Evolutionary conservation across 148 eudicot species (phyloP).

Genomic region (Silene latifolia): DNA sequence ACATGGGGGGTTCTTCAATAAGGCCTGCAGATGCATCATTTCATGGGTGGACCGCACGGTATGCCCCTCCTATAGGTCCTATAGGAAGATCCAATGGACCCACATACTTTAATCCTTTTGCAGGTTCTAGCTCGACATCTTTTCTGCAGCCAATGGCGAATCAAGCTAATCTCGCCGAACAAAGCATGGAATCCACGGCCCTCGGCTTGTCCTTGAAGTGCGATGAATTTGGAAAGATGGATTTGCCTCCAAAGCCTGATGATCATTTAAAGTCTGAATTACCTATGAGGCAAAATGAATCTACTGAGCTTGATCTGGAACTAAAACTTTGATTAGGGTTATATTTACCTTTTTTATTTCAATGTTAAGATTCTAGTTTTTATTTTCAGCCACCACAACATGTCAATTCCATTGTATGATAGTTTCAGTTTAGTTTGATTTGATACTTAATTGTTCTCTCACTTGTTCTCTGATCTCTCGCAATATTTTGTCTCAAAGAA

Average conservation of each 20-base stretch:
- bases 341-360: neutral
- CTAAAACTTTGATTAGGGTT: conserved; percentile 26
- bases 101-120: conserved; percentile 3
- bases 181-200: neutral
- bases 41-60: conserved; percentile 10
- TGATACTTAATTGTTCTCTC: neutral
- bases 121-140: conserved; percentile 5
- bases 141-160: conserved; percentile 12
- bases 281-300: conserved; percentile 3
- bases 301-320: conserved; percentile 25
- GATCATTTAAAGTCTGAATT: neutral
- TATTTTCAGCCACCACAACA: neutral
- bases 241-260: neutral
- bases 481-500: neutral
- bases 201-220: conserved; percentile 5
- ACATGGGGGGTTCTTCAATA: neutral
- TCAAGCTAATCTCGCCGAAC: conserved; percentile 8
- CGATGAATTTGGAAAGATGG: neutral
- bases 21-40: neutral
- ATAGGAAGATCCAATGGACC: conserved; percentile 1
- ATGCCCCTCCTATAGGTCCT: conserved; percentile 1
- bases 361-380: conserved; percentile 1
- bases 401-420: neutral
- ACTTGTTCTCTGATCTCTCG: neutral
- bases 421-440: neutral